Conservation (phyloP, 768 basidiomycete genomes). For the Trametes coccinea region DNA sequence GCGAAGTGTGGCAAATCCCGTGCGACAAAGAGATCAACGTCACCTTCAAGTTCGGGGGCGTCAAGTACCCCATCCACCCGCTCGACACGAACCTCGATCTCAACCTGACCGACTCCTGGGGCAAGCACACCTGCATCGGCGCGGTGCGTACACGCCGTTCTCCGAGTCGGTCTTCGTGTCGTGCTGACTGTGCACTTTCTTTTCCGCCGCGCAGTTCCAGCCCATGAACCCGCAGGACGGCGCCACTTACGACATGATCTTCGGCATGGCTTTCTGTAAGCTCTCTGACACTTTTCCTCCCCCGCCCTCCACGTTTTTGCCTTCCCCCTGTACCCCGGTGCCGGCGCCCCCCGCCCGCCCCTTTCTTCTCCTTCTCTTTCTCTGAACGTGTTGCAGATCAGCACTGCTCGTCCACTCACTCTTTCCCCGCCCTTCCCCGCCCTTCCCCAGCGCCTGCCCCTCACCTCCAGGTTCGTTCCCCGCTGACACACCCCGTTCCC, state of each 20-base stretch:
- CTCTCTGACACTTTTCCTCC: conserved; percentile 12
- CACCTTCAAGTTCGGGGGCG: conserved; percentile 62
- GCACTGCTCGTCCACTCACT: neutral
- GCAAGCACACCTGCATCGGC: conserved; percentile 39
- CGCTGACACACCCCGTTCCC: too few relatives aligned
- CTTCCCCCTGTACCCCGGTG: too few relatives aligned
- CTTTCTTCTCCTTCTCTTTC: neutral
- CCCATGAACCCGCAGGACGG: conserved; percentile 55
- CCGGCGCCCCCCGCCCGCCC: neutral
- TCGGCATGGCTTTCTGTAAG: conserved; percentile 75
- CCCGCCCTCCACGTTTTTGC: neutral
- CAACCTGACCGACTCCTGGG: conserved; percentile 28
- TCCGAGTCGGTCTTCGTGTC: neutral
- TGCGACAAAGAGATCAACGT: conserved; percentile 65
- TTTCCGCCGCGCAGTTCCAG: conserved; percentile 54
- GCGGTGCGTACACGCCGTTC: conserved; percentile 40
- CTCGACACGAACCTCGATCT: conserved; percentile 49
- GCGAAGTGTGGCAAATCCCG: conserved; percentile 60
- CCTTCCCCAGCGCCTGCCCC: neutral
- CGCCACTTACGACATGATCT: conserved; percentile 60
- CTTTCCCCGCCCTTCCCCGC: neutral
- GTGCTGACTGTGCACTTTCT: neutral
- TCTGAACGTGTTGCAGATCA: neutral
- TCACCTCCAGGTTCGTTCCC: too few relatives aligned
- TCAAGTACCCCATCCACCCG: conserved; percentile 62